Base-by-base conservation (phyloP, 2,329 filamentous ascomycete species). In the Aureobasidium sp. region DNA sequence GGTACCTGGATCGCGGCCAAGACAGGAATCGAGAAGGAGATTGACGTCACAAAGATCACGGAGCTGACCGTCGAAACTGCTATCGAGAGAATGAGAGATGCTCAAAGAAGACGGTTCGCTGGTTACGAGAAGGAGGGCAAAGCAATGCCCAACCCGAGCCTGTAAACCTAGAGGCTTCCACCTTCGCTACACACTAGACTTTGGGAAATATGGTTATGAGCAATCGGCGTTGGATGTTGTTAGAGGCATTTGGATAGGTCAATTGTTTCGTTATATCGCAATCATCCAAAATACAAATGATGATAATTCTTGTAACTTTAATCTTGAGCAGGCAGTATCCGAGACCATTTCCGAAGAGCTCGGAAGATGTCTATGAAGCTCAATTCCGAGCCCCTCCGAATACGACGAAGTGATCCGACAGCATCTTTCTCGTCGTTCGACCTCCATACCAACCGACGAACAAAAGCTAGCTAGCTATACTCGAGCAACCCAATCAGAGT, bases 121-220 rank as follows among this genome's bases (percentile, higher is more conserved):
- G 72, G 70, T 10, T 72, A 62, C 50, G 70, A 71, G 65, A 67
- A 67, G 42, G 71, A 72, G 63, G 71, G 65, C 27, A 72, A 72
- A 61, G 63, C 49, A 21, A 66, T 71, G 67, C 68, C 70, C 11
- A 73, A 72, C 61, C 66, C 70, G n/a, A 66, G 69, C 25, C 59
- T 71, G 29, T 71, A 48, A 25, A 16, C n/a, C 2, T 42, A 7
- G 37, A 54, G 34, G 7, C 21, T 21, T 13, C 29, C 6, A 5
- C 41, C 6, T 27, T 45, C 27, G 27, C 27, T 21, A 48, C 29
- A 48, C 15, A 30, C 10, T 49, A 16, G 10, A 30, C 27, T 27
- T 32, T 7, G 5, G 11, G 21, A 21, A 21, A 21, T 13, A 1
- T 47, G 3, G 3, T 13, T n/a, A 11, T 7, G 9, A 7, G 39